phyloP scores from a whole-genome alignment of 139 green algal genomes.

The Tetratostichococcus sp. region DNA sequence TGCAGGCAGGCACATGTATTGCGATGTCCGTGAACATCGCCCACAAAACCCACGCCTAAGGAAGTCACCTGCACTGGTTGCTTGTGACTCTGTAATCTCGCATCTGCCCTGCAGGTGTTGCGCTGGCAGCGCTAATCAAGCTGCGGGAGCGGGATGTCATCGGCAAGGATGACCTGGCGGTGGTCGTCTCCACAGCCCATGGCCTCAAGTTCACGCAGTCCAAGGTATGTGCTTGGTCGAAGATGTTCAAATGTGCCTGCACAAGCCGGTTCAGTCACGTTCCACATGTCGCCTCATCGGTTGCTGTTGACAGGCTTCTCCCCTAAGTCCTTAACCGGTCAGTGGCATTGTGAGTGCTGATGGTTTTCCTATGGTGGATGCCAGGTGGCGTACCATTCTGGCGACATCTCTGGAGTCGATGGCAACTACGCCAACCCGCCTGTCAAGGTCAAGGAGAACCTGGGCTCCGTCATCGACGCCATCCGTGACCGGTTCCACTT shows the following conservation, averaged over 20 bases:
- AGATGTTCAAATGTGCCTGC: too few species aligned
- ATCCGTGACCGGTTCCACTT: conserved; percentile 53
- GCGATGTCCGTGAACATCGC: too few species aligned
- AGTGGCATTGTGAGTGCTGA: too few species aligned
- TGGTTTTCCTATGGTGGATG: not conserved
- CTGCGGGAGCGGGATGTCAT: conserved; percentile 84
- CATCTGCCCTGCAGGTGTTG: conserved; percentile 59
- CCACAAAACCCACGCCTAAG: too few species aligned
- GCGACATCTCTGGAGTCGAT: conserved; percentile 69
- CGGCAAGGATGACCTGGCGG: conserved; percentile 79
- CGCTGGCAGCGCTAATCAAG: conserved; percentile 94
- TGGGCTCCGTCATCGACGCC: conserved; percentile 93
- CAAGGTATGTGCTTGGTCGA: conserved; percentile 54
- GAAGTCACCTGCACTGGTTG: too few species aligned
- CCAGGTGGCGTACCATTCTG: conserved; percentile 86
- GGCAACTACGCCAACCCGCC: conserved; percentile 91
- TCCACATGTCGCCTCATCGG: too few species aligned
- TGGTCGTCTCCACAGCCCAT: conserved; percentile 95
- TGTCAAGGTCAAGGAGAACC: conserved; percentile 83
- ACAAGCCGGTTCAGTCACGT: too few species aligned
- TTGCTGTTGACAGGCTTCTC: too few species aligned
- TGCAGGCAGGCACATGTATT: too few species aligned
- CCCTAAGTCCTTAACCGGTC: too few species aligned
- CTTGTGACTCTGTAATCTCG: too few species aligned
- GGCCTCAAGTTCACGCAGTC: conserved; percentile 97